These are phyloP conservation scores for Candida maesae DNA, from an alignment of 805 yeast genomes.

Conservation along the genomic window DNA sequence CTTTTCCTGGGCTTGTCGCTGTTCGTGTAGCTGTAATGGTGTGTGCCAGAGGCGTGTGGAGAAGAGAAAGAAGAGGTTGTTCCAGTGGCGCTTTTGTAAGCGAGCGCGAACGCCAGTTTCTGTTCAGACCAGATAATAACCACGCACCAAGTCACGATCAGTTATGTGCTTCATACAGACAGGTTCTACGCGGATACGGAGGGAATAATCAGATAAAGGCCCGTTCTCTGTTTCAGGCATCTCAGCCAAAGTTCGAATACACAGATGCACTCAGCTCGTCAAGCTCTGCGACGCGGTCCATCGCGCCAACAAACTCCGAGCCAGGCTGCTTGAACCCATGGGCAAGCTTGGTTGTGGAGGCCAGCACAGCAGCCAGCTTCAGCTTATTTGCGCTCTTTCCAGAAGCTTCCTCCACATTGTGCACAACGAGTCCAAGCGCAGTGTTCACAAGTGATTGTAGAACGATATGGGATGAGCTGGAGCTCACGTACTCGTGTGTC, in stretches of 20 bases:
- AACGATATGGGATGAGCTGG: slow-evolving; percentile 34
- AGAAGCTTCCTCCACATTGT: slow-evolving; percentile 13
- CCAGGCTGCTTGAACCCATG: slow-evolving; percentile 41
- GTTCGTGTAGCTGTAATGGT: neutral
- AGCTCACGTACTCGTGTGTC: slow-evolving; percentile 38
- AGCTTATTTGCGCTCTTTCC: slow-evolving; percentile 29
- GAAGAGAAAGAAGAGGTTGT: too few species aligned
- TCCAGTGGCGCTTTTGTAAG: neutral
- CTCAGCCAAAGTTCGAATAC: slow-evolving; percentile 63
- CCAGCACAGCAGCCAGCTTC: slow-evolving; percentile 68
- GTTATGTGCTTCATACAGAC: too few species aligned
- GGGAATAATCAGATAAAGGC: too few species aligned
- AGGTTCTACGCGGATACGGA: too few species aligned
- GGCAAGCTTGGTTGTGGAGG: slow-evolving; percentile 64
- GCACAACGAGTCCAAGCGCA: slow-evolving; percentile 24
- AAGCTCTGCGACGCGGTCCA: slow-evolving; percentile 56
- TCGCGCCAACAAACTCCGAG: slow-evolving; percentile 38
- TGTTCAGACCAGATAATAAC: too few species aligned
- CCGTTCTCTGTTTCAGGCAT: too few species aligned
- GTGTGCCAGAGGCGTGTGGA: neutral
- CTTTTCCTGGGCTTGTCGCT: neutral
- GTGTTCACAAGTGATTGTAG: slow-evolving; percentile 32
- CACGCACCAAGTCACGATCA: too few species aligned
- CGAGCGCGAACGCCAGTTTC: neutral
- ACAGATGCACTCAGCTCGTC: slow-evolving; percentile 89